Percentiles rank a stretch among this genome's conserved stretches.
phyloP scores from a whole-genome alignment of 2,329 filamentous ascomycete species.

The Pyricularia sp. region DNA sequence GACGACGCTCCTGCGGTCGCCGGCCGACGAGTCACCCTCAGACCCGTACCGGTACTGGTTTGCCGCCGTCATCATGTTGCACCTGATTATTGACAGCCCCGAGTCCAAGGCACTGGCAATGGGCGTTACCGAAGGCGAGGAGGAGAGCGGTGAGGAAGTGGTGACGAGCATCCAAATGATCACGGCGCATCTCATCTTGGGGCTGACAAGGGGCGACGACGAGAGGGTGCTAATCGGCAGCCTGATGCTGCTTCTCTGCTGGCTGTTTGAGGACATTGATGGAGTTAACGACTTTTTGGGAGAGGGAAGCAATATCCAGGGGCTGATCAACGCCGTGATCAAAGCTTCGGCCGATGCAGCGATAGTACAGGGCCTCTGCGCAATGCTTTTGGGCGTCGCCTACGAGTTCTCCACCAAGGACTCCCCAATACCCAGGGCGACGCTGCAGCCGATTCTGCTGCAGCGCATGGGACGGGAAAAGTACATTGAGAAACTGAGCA shows the following conservation, averaged over 20 bases:
- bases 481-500: constrained; percentile 74
- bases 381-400: constrained; percentile 74
- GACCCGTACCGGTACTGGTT: constrained; percentile 91
- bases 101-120: constrained; percentile 74
- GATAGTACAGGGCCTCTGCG: constrained; percentile 72
- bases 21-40: constrained; percentile 47
- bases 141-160: constrained; percentile 83
- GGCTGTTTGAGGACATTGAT: constrained; percentile 87
- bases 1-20: constrained; percentile 66
- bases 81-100: constrained; percentile 71
- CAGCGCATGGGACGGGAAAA: constrained; percentile 74
- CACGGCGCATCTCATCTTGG: constrained; percentile 74
- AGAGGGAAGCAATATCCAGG: constrained; percentile 88
- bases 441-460: constrained; percentile 68
- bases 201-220: constrained; percentile 67
- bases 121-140: constrained; percentile 80
- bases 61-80: constrained; percentile 76
- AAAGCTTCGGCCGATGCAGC: constrained; percentile 53
- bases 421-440: constrained; percentile 76
- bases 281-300: constrained; percentile 88
- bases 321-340: constrained; percentile 63
- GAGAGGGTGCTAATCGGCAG: constrained; percentile 75
- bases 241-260: constrained; percentile 77
- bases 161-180: constrained; percentile 89
- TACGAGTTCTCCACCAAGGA: constrained; percentile 99